Evolutionary conservation across 2,329 filamentous ascomycete species (phyloP).

Genomic region (Nigrospora oryzae): DNA sequence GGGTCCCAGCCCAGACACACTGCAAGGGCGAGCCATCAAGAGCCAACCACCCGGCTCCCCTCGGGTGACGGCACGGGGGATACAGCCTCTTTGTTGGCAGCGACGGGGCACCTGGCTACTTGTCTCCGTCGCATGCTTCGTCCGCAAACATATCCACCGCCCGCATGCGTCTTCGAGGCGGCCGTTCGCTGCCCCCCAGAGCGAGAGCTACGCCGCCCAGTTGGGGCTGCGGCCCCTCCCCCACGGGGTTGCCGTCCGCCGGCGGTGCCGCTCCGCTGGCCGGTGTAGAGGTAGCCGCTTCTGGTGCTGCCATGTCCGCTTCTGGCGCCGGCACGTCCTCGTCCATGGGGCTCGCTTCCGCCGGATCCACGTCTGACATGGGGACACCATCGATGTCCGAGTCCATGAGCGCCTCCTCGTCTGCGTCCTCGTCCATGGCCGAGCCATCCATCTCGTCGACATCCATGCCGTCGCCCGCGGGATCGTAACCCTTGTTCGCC

Average conservation of each 20-base stretch:
- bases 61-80: too few species aligned
- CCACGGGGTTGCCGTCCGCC: background rate
- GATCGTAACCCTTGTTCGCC: conserved; percentile 23
- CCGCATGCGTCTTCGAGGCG: conserved; percentile 54
- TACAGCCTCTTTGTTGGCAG: too few species aligned
- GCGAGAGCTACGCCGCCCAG: conserved; percentile 6
- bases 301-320: conserved; percentile 5
- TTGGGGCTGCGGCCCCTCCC: conserved; percentile 4
- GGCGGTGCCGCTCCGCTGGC: background rate
- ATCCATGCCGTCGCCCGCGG: conserved; percentile 27
- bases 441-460: conserved; percentile 32
- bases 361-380: conserved; percentile 26
- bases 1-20: too few species aligned
- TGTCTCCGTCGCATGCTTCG: conserved; percentile 38
- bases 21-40: too few species aligned
- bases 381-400: conserved; percentile 36
- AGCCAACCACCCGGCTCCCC: too few species aligned
- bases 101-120: conserved; percentile 9
- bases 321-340: conserved; percentile 13
- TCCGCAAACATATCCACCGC: conserved; percentile 86
- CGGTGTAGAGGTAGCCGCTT: background rate
- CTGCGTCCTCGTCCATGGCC: conserved; percentile 34
- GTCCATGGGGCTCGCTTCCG: conserved; percentile 26
- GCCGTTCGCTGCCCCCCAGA: conserved; percentile 18
- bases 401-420: conserved; percentile 34